Conservation (phyloP, 2,329 filamentous ascomycete genomes). For the Ophiostoma tasmaniense region DNA sequence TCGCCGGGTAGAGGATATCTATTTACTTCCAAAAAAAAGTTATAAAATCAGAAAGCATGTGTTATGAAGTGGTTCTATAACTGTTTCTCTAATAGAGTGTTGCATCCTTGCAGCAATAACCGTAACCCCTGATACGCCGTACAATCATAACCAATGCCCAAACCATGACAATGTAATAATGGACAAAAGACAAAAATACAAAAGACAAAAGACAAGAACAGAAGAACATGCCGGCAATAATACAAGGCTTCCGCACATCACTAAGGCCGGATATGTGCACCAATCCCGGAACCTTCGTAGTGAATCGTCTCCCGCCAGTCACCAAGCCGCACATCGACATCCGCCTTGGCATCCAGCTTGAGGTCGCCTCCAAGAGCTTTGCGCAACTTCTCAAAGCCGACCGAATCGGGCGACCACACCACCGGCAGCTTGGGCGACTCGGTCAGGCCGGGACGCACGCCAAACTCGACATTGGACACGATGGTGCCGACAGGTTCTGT, state of each 20-base stretch:
- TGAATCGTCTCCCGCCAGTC: conserved; percentile 65
- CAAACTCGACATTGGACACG: conserved; percentile 63
- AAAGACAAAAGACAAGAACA: no score
- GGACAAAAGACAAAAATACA: not conserved
- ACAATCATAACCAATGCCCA: not conserved
- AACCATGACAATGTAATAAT: not conserved
- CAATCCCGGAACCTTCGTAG: conserved; percentile 62
- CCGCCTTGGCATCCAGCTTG: conserved; percentile 68
- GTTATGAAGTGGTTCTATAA: not conserved
- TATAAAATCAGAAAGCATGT: not conserved
- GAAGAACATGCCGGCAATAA: conserved; percentile 2
- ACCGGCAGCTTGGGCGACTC: conserved; percentile 73
- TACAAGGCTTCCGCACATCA: not conserved
- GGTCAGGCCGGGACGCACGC: conserved; percentile 64
- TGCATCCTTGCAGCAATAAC: not conserved
- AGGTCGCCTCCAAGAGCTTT: conserved; percentile 73
- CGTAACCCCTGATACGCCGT: not conserved
- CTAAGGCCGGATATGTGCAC: conserved; percentile 51
- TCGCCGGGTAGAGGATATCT: conserved; percentile 13
- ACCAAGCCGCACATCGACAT: conserved; percentile 66
- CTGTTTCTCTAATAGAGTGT: not conserved
- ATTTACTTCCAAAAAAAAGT: conserved; percentile 14
- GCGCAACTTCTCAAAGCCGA: conserved; percentile 75
- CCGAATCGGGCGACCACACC: conserved; percentile 63
- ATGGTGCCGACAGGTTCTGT: conserved; percentile 72